Base-by-base conservation (phyloP, 768 basidiomycete species). In the Aureoboletus auriporus region DNA sequence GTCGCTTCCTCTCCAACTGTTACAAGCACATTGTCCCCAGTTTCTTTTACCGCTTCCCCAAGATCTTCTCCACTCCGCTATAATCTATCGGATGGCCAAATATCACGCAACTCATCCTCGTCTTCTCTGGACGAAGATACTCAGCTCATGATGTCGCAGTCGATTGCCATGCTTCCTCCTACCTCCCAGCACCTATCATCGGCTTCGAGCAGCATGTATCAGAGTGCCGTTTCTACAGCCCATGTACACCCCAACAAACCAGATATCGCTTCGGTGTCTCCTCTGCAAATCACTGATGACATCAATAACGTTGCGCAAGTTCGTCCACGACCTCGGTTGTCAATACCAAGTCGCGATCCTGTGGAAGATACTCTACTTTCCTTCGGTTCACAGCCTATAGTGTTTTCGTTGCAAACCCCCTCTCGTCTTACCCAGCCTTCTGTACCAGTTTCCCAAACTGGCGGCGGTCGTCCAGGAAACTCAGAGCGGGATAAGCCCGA, bases 121-220 rank as follows among this genome's bases (percentile, higher is more conserved):
- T 81, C 82, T 6, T 80, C 79, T 29, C 61, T 86, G 33, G 86
- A 89, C 52, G 84, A 87, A 55, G 78, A 81, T 28, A 72, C 77
- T 6, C 78, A 79, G 39, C 67, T 80, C 58, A 69, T 76, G 45
- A 89, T 90, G 86, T 84, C 86, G 7, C 85, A 89, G 61, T 90
- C 88, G 6, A 70, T 89, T 30, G 83, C 75, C 3, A 74, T 68
- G 44, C 71, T 92, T 33, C 84, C 79, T 35, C 77, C 74, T 11
- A 62, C 71, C 37, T 57, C 75, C 8, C 55, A 57, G 7, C 80
- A 73, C n/a, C 71, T 75, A 14, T 55, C 70, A 34, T 82, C 83
- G 16, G 67, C 76, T 41, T 65, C 75, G 6, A 80, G 79, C 56
- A 90, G 83, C 67, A 79, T 92, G 75, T 93, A 91, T 62, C 78